Base-by-base conservation (phyloP, 306 rosid species). In the Hippophae rhamnoides region DNA sequence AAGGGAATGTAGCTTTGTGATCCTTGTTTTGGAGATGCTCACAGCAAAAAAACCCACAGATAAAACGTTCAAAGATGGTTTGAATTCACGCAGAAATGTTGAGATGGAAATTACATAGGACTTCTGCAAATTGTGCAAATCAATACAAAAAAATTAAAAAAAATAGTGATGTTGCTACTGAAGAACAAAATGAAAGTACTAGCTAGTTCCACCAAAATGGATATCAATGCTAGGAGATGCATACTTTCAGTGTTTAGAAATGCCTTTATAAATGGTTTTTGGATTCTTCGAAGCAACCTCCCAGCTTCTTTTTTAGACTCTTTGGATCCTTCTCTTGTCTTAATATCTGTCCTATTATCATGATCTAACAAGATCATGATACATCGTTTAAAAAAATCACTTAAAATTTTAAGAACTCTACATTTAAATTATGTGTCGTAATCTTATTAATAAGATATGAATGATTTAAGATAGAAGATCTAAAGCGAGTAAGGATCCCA, bases 1-100 rank as follows among this genome's bases (percentile, higher is more conserved):
- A 5, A 45, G 77, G 77, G 38, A 74, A 76, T 51, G 49, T 60
- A 68, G 77, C 48, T 76, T 46, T 13, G 74, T 74, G 18, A 41
- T 76, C 5, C 43, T 71, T 6, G n/a, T 71, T 13, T 6, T 76
- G 50, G 71, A 75, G 42, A 56, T 65, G 60, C 53, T 69, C 41
- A 75, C 13, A 6, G 62, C 58, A 14, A 75, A 69, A 65, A 40
- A 62, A 6, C 75, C 79, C 5, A 75, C 61, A 0, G 61, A 76
- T 14, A 26, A 63, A 9, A 60, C 52, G 25, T 72, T 68, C 45
- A 26, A 42, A 10, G 74, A 53, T 10, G 43, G 63, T 2, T 14
- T 26, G 43, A 61, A 63, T 43, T 66, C 70, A 49, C 70, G 10
- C 10, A 48, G 2, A 6, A 10, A 3, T 48, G 52, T 48, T 48